These are phyloP conservation scores for Fusarium avenaceum DNA, from an alignment of 2,329 filamentous ascomycete species.

Conservation along the genomic window DNA sequence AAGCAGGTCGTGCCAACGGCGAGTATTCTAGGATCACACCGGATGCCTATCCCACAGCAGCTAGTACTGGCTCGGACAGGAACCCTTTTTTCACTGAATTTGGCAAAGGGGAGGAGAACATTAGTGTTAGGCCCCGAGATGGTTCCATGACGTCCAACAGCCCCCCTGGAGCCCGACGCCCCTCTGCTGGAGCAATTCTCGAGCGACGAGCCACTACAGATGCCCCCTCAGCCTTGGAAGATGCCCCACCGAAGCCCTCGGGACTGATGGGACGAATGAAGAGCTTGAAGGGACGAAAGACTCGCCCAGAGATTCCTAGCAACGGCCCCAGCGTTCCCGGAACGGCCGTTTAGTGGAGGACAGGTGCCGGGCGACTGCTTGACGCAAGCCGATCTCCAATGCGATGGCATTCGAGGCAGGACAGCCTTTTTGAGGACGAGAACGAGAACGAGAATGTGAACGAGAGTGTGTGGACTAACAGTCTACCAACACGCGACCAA, in stretches of 20 bases:
- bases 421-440: constrained; percentile 16
- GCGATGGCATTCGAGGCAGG: constrained; percentile 33
- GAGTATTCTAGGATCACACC: constrained; percentile 60
- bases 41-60: constrained; percentile 53
- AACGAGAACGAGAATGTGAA: constrained; percentile 18
- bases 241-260: constrained; percentile 62
- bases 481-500: constrained; percentile 33
- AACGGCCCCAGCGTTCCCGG: constrained; percentile 56
- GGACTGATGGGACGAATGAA: constrained; percentile 85
- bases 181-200: constrained; percentile 59
- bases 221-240: constrained; percentile 56
- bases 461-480: constrained; percentile 15
- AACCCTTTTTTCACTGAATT: constrained; percentile 92
- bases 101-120: constrained; percentile 66
- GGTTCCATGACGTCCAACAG: constrained; percentile 66
- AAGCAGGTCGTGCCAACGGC: constrained; percentile 68
- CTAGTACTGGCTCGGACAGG: constrained; percentile 54
- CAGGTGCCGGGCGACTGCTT: constrained; percentile 40
- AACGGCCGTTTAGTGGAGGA: constrained; percentile 57
- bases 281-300: constrained; percentile 78
- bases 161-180: constrained; percentile 62
- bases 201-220: constrained; percentile 77
- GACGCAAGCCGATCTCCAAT: constrained; percentile 36
- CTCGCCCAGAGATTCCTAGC: constrained; percentile 55
- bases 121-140: constrained; percentile 60